A percentile compares a stretch with the other conserved stretches of the same genome.
Evolutionary conservation across 2,329 filamentous ascomycete genomes (phyloP).

Genomic region (Colletotrichum chrysophilum): DNA sequence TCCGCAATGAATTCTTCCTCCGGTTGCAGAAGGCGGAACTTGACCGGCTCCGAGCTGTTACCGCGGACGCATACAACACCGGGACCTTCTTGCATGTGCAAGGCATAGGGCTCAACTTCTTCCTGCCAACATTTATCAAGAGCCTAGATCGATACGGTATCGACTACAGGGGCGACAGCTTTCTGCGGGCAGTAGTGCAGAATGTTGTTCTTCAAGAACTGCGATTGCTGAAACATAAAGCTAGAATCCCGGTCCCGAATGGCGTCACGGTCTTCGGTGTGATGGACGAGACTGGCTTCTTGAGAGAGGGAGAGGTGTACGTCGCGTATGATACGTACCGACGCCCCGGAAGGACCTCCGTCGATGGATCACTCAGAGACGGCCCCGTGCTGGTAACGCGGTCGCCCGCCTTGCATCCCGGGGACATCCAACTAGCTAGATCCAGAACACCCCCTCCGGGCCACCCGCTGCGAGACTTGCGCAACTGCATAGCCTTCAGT

Average conservation of each 20-base stretch:
- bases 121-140: conserved; percentile 66
- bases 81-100: conserved; percentile 69
- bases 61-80: conserved; percentile 63
- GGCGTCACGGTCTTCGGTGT: conserved; percentile 83
- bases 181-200: conserved; percentile 71
- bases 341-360: neutral
- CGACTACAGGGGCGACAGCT: conserved; percentile 70
- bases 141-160: conserved; percentile 62
- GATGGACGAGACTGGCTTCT: conserved; percentile 78
- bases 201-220: conserved; percentile 74
- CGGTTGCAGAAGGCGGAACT: conserved; percentile 69
- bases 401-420: conserved; percentile 80
- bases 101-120: conserved; percentile 63
- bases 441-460: conserved; percentile 64
- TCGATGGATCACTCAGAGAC: conserved; percentile 33
- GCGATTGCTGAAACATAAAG: conserved; percentile 77
- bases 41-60: conserved; percentile 62
- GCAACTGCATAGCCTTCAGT: conserved; percentile 82
- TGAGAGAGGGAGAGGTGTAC: conserved; percentile 73
- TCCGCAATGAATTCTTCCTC: conserved; percentile 62
- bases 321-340: conserved; percentile 49
- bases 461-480: conserved; percentile 66
- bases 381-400: conserved; percentile 70
- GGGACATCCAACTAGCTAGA: conserved; percentile 73
- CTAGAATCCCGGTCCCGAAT: conserved; percentile 72